Conservation (phyloP, 176 grass and related monocot species). For the Elymus sibiricus region DNA sequence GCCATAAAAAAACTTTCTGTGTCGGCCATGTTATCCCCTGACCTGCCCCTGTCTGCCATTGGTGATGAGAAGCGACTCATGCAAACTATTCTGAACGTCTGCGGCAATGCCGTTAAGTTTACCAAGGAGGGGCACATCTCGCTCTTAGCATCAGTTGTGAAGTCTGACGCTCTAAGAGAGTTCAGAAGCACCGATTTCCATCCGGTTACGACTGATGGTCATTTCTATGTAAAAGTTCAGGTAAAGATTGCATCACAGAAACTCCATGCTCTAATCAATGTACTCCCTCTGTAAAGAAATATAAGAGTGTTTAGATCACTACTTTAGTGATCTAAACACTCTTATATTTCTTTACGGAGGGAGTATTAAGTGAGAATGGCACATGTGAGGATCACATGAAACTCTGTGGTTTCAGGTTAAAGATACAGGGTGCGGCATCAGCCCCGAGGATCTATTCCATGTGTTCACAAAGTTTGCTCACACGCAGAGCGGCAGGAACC, state of each 20-base stretch:
- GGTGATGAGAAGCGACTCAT: slow-evolving; percentile 66
- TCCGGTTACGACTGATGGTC: slow-evolving; percentile 34
- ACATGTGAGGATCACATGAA: not conserved
- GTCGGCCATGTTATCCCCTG: slow-evolving; percentile 41
- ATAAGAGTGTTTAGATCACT: too few relatives aligned
- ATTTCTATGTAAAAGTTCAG: slow-evolving; percentile 66
- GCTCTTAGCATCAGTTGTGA: slow-evolving; percentile 39
- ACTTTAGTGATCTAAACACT: too few relatives aligned
- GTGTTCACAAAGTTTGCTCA: slow-evolving; percentile 9
- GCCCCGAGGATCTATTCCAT: not conserved
- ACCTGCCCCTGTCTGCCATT: slow-evolving; percentile 45
- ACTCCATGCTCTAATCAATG: not conserved
- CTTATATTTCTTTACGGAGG: too few relatives aligned
- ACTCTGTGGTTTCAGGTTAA: not conserved
- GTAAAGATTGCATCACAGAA: slow-evolving; percentile 6
- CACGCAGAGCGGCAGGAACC: not conserved
- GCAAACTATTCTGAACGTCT: slow-evolving; percentile 62
- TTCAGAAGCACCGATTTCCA: slow-evolving; percentile 48
- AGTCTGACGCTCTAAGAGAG: slow-evolving; percentile 53
- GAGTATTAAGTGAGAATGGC: not conserved
- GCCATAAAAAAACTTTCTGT: slow-evolving; percentile 21
- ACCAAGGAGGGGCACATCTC: slow-evolving; percentile 70
- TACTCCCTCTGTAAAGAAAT: too few relatives aligned
- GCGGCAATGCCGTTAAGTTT: slow-evolving; percentile 68
- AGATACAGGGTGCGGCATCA: not conserved